These are phyloP conservation scores for Harringtonia aguacate DNA, from an alignment of 2,329 filamentous ascomycete genomes.

Conservation along the genomic window DNA sequence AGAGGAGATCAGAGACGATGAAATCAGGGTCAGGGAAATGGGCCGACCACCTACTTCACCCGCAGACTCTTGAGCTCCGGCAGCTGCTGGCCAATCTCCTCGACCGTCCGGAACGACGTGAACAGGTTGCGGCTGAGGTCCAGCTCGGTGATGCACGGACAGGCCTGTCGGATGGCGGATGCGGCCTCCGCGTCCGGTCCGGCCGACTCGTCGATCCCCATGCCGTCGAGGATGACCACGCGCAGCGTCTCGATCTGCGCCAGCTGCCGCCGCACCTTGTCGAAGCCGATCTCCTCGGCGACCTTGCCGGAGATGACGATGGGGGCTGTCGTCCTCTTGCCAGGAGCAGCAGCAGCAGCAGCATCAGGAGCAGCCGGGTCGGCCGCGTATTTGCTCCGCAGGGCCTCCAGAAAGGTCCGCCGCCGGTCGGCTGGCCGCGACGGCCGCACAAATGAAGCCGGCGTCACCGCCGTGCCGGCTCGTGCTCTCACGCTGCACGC, in stretches of 20 bases:
- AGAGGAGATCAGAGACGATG: background rate
- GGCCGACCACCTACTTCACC: constrained; percentile 48
- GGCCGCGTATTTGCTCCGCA: constrained; percentile 74
- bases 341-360: too few relatives aligned
- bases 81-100: constrained; percentile 60
- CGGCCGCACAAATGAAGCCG: constrained; percentile 81
- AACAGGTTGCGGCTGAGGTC: constrained; percentile 82
- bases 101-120: constrained; percentile 53
- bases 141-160: constrained; percentile 62
- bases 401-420: constrained; percentile 66
- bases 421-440: constrained; percentile 57
- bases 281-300: constrained; percentile 89
- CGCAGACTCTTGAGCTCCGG: constrained; percentile 54
- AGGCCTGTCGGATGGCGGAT: constrained; percentile 35
- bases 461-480: constrained; percentile 30
- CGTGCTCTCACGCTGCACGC: too few relatives aligned
- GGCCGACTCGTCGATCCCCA: constrained; percentile 52
- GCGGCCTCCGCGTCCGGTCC: constrained; percentile 22
- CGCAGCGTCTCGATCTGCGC: constrained; percentile 67
- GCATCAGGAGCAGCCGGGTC: constrained; percentile 22
- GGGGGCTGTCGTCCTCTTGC: constrained; percentile 8
- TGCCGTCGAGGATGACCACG: constrained; percentile 71
- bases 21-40: background rate
- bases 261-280: constrained; percentile 76
- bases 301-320: constrained; percentile 70